A percentile compares a stretch with the other conserved stretches of the same genome.
These are phyloP conservation scores for Flammula alnicola DNA, from an alignment of 1,284 basidiomycete genomes.

Conservation along the genomic window DNA sequence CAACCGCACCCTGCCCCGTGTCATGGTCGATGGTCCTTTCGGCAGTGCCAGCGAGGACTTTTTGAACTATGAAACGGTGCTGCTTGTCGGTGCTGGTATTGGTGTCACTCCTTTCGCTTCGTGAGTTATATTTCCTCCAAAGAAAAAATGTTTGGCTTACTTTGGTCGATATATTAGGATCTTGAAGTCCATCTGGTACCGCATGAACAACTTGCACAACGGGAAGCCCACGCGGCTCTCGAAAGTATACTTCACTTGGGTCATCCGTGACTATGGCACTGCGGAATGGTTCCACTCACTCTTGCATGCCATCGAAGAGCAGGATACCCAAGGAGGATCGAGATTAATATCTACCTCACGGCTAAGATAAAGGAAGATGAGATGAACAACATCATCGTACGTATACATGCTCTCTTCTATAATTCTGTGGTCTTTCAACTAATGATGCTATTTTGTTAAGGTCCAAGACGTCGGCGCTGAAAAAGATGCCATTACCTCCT, in stretches of 20 bases:
- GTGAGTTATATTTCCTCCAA: conserved; percentile 43
- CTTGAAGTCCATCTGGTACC: conserved; percentile 93
- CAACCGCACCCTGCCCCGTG: conserved; percentile 76
- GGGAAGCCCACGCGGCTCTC: conserved; percentile 77
- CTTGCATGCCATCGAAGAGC: conserved; percentile 88
- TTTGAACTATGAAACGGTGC: conserved; percentile 82
- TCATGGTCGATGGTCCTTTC: conserved; percentile 92
- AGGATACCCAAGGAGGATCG: conserved; percentile 83
- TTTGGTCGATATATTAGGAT: conserved; percentile 54
- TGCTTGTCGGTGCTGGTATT: conserved; percentile 89
- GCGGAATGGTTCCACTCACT: conserved; percentile 96
- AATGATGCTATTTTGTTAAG: conserved; percentile 32
- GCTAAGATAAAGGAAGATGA: conserved; percentile 88
- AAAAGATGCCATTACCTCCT: conserved; percentile 83
- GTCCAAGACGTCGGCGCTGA: conserved; percentile 88
- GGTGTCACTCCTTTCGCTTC: conserved; percentile 94
- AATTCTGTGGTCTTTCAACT: neutral
- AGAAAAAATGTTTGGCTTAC: conserved; percentile 9
- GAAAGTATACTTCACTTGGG: conserved; percentile 88
- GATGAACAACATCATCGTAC: conserved; percentile 85
- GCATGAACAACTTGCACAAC: conserved; percentile 81
- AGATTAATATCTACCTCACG: conserved; percentile 92
- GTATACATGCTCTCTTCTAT: conserved; percentile 31
- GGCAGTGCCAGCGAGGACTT: conserved; percentile 87
- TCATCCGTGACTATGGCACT: conserved; percentile 84